Evolutionary conservation across 805 yeast species (phyloP).

Genomic region (Ogataea neopini): DNA sequence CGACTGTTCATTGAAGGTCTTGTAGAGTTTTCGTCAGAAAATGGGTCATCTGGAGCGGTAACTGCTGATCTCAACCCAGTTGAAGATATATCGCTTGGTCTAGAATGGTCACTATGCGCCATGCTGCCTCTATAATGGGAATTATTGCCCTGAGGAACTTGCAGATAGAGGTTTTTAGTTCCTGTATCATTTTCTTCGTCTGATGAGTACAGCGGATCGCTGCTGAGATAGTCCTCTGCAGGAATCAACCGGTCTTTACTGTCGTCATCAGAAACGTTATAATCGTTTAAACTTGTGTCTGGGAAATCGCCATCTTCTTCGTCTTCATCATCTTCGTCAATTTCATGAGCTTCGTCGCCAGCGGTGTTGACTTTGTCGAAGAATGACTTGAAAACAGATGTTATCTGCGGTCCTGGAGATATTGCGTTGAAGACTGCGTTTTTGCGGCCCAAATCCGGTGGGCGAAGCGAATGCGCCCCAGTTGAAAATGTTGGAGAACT

Average conservation of each 20-base stretch:
- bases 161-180: neutral
- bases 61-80: neutral
- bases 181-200: constrained; percentile 4
- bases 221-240: constrained; percentile 2
- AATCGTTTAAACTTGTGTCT: neutral
- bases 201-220: constrained; percentile 6
- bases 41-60: neutral
- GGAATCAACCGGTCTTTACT: neutral
- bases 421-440: constrained; percentile 6
- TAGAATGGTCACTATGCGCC: neutral
- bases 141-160: neutral
- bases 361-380: constrained; percentile 28
- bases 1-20: neutral
- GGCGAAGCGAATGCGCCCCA: neutral
- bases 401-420: constrained; percentile 23
- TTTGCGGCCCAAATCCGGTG: constrained; percentile 1
- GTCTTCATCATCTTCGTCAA: constrained; percentile 10
- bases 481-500: neutral
- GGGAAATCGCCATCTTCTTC: constrained; percentile 13
- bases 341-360: constrained; percentile 19
- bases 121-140: neutral
- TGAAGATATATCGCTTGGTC: neutral
- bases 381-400: constrained; percentile 25
- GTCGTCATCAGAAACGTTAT: constrained; percentile 1
- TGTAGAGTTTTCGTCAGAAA: neutral